Evolutionary conservation across 2,329 filamentous ascomycete species (phyloP).

Genomic region (Alternaria panax): DNA sequence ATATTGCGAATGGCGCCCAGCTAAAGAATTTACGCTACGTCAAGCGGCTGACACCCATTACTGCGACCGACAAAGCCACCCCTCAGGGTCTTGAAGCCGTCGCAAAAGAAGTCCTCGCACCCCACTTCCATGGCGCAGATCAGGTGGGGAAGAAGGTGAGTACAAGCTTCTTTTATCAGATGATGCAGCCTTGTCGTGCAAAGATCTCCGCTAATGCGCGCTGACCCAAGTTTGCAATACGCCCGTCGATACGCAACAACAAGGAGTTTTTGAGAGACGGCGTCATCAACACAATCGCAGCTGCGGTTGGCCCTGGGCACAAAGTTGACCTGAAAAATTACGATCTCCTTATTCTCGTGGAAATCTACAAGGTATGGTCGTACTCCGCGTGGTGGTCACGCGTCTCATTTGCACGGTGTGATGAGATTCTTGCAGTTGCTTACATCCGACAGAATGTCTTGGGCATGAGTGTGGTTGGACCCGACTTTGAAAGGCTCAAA

Average conservation of each 20-base stretch:
- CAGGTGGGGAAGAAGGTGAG: conserved; percentile 61
- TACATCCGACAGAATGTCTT: conserved; percentile 67
- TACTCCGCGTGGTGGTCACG: conserved; percentile 23
- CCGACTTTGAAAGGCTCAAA: conserved; percentile 76
- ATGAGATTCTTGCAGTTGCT: conserved; percentile 26
- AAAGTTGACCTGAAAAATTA: conserved; percentile 80
- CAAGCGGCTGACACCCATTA: conserved; percentile 67
- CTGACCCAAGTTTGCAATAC: conserved; percentile 75
- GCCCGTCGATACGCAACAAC: conserved; percentile 78
- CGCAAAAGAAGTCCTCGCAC: conserved; percentile 67
- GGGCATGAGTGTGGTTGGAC: conserved; percentile 79
- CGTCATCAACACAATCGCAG: conserved; percentile 75
- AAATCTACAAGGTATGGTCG: conserved; percentile 77
- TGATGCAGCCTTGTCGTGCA: conserved; percentile 14
- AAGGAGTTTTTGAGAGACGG: conserved; percentile 70
- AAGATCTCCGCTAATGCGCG: conserved; percentile 27
- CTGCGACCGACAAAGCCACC: conserved; percentile 69
- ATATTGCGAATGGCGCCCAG: conserved; percentile 60
- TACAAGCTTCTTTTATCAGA: conserved; percentile 17
- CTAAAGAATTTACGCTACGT: conserved; percentile 65
- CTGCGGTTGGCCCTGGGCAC: conserved; percentile 70
- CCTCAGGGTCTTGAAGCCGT: conserved; percentile 72
- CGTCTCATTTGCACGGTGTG: conserved; percentile 2
- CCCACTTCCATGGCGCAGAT: conserved; percentile 66
- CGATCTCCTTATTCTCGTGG: conserved; percentile 79